Conservation (phyloP, 2,329 filamentous ascomycete genomes). For the Aspergillus sp. region DNA sequence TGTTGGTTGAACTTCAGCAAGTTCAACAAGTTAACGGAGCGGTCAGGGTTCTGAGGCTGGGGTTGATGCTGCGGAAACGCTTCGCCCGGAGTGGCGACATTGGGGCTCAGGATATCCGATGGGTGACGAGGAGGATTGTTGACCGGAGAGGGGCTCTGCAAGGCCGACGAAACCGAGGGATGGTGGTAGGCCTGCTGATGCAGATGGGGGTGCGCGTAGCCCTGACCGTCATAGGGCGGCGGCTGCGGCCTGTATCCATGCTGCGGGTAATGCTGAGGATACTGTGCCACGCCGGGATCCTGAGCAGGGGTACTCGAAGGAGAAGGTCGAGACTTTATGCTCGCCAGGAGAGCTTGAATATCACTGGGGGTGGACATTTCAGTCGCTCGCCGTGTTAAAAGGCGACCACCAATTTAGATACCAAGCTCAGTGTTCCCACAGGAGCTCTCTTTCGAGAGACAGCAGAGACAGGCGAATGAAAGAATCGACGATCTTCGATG, state of each 20-base stretch:
- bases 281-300: conserved; percentile 28
- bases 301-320: conserved; percentile 32
- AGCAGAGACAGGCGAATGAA: conserved; percentile 12
- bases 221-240: conserved; percentile 32
- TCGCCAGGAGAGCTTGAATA: conserved; percentile 48
- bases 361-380: conserved; percentile 50
- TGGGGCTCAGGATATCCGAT: conserved; percentile 61
- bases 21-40: conserved; percentile 61
- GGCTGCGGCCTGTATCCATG: conserved; percentile 32
- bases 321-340: conserved; percentile 43
- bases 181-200: conserved; percentile 49
- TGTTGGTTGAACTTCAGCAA: conserved; percentile 64
- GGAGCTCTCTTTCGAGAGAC: conserved; percentile 37
- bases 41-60: conserved; percentile 43
- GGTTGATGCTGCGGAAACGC: conserved; percentile 40
- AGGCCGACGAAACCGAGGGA: conserved; percentile 58
- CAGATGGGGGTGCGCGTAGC: conserved; percentile 32
- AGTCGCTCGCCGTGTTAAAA: conserved; percentile 34
- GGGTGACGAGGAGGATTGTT: conserved; percentile 57
- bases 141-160: conserved; percentile 56
- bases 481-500: conserved; percentile 1
- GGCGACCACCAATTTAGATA: conserved; percentile 29
- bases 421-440: conserved; percentile 27
- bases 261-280: conserved; percentile 29
- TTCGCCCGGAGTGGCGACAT: conserved; percentile 45